A percentile compares a stretch with the other conserved stretches of the same genome.
phyloP scores from a whole-genome alignment of 2,329 filamentous ascomycete species.

The Cercospora berteroae region DNA sequence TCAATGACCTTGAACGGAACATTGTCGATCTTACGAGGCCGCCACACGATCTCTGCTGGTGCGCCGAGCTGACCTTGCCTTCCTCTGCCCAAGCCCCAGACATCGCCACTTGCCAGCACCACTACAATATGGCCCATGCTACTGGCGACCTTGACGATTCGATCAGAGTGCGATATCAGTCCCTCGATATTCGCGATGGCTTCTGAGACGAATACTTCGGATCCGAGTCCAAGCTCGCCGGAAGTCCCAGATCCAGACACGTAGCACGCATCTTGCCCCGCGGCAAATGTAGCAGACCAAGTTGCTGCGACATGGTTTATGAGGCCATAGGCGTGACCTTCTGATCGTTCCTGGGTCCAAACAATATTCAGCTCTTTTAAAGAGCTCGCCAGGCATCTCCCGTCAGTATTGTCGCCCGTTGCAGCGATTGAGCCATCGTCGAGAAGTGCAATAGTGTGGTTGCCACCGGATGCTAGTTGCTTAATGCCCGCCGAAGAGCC shows the following conservation, averaged over 20 bases:
- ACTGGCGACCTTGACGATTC: slow-evolving; percentile 65
- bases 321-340: neutral
- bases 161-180: slow-evolving; percentile 62
- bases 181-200: slow-evolving; percentile 52
- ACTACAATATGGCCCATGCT: slow-evolving; percentile 75
- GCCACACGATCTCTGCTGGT: slow-evolving; percentile 53
- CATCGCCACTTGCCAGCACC: slow-evolving; percentile 70
- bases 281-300: slow-evolving; percentile 72
- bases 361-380: neutral
- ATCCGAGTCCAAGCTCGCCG: slow-evolving; percentile 69
- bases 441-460: slow-evolving; percentile 78
- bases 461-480: slow-evolving; percentile 66
- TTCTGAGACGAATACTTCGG: slow-evolving; percentile 26
- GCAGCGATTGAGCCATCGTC: slow-evolving; percentile 60
- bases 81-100: slow-evolving; percentile 85
- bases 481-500: slow-evolving; percentile 8
- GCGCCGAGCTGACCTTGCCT: slow-evolving; percentile 80
- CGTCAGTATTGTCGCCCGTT: slow-evolving; percentile 59
- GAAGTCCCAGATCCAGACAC: slow-evolving; percentile 65
- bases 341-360: neutral
- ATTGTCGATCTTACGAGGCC: slow-evolving; percentile 61
- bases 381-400: slow-evolving; percentile 38
- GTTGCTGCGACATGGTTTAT: slow-evolving; percentile 57
- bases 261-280: slow-evolving; percentile 52
- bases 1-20: slow-evolving; percentile 61